Conservation (phyloP, 2,329 filamentous ascomycete genomes). For the Ascocoryne sarcoides region DNA sequence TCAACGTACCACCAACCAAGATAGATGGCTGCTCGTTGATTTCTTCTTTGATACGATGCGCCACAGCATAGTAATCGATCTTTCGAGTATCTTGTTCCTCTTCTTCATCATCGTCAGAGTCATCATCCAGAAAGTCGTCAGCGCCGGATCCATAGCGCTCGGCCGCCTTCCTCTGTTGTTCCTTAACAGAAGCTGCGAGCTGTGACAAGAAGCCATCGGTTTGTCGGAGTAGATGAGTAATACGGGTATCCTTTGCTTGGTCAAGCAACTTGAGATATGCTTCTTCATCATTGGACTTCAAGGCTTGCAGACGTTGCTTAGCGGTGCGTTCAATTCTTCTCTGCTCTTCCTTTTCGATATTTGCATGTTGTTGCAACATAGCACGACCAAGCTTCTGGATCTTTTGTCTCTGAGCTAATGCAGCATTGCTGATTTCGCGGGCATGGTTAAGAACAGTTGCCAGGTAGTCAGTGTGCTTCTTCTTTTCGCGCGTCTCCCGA, state of each 20-base stretch:
- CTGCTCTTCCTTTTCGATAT: conserved; percentile 98
- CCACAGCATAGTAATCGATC: conserved; percentile 98
- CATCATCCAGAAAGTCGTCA: conserved; percentile 41
- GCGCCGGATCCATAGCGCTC: conserved; percentile 66
- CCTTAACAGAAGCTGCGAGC: conserved; percentile 87
- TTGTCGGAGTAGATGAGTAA: conserved; percentile 91
- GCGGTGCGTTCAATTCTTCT: conserved; percentile 95
- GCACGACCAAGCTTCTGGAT: conserved; percentile 79
- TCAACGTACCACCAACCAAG: conserved; percentile 83
- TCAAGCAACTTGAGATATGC: conserved; percentile 96
- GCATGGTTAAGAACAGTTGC: conserved; percentile 78
- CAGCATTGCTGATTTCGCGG: conserved; percentile 63
- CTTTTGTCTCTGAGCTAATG: conserved; percentile 60
- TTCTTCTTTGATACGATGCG: conserved; percentile 91
- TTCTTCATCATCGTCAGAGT: conserved; percentile 59
- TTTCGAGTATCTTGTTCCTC: conserved; percentile 65
- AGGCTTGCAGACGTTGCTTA: conserved; percentile 97
- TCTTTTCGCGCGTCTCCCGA: conserved; percentile 92
- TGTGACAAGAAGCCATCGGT: conserved; percentile 97
- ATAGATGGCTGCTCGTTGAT: conserved; percentile 75
- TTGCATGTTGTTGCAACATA: conserved; percentile 84
- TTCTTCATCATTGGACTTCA: conserved; percentile 99
- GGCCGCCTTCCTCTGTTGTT: conserved; percentile 77
- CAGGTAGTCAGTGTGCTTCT: conserved; percentile 90
- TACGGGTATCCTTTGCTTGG: conserved; percentile 98